Base-by-base conservation (phyloP, 768 basidiomycete genomes). In the Boletus eberwhitei region DNA sequence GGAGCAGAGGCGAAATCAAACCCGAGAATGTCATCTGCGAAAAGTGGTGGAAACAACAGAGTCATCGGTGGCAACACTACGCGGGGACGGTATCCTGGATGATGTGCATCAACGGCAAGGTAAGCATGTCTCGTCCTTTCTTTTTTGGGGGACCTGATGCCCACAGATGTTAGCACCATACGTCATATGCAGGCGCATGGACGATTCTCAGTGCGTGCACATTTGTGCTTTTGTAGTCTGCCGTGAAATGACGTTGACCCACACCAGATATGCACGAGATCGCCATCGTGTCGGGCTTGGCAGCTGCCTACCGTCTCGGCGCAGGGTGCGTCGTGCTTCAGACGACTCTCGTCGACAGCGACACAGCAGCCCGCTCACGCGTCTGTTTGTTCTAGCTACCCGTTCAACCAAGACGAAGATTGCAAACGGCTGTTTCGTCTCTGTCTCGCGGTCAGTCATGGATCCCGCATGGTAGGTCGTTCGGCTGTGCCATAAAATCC, bases 211-310 rank as follows among this genome's bases (percentile, higher is more conserved):
- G 56, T 49, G 8, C 1, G 41, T 8, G 13, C 19, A 16, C 24
- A 5, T 24, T 48, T 35, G 13, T 36, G 21, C 29, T 11, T 31
- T 16, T 14, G 11, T 26, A 6, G 24, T 26, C 24, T 16, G 12
- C 19, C 31, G 13, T 22, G 41, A 19, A 36, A 17, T 26, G 24
- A 26, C 24, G 24, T 26, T 36, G 16, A 47, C 26, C 26, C 26
- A 13, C 34, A 16, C 4, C 16, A 43, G 51, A 53, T 35, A 49
- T 48, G 42, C 48, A 54, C n/a, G 46, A 53, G 45, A 54, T 49
- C 9, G 37, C 42, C 1, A 24, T 45, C 17, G 37, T 54, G 3
- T 54, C 52, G 0, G 40, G 55, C 34, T 24, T 57, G 7, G 37
- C 42, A 12, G 42, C 42, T 4, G 42, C 42, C 26, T 26, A 43